phyloP scores from a whole-genome alignment of 2,329 filamentous ascomycete species.

The Penicillium digitatum region DNA sequence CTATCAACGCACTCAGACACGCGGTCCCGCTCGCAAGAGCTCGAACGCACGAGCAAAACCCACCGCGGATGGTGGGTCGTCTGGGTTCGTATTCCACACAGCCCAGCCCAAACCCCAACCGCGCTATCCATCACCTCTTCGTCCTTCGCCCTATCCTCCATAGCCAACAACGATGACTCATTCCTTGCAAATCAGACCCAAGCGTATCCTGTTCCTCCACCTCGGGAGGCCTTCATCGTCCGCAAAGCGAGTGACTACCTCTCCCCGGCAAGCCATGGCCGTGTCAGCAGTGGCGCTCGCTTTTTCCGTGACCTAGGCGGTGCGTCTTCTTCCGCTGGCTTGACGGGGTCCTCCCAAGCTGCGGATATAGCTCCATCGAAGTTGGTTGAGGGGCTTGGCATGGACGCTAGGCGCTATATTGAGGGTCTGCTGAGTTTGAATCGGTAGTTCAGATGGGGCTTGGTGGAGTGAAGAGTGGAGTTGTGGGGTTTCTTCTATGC shows the following conservation, averaged over 20 bases:
- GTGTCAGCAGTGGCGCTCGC: slow-evolving; percentile 31
- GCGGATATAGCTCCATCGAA: slow-evolving; percentile 35
- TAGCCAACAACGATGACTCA: slow-evolving; percentile 1
- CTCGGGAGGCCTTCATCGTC: slow-evolving; percentile 46
- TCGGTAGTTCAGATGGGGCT: slow-evolving; percentile 25
- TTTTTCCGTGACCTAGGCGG: slow-evolving; percentile 43
- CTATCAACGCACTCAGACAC: slow-evolving; percentile 55
- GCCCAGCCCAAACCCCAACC: slow-evolving; percentile 4
- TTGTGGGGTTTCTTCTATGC: not conserved
- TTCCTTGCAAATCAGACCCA: not conserved
- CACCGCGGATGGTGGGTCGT: slow-evolving; percentile 64
- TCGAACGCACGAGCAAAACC: slow-evolving; percentile 61
- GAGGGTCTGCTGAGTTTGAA: slow-evolving; percentile 46
- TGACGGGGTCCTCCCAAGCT: slow-evolving; percentile 20
- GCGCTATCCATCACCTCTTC: slow-evolving; percentile 14
- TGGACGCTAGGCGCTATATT: slow-evolving; percentile 47
- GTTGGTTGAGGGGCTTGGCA: slow-evolving; percentile 44
- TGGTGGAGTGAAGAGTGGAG: not conserved
- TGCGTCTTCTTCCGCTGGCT: slow-evolving; percentile 26
- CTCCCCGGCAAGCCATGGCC: slow-evolving; percentile 30
- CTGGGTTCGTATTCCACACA: slow-evolving; percentile 54
- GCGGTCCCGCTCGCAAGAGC: slow-evolving; percentile 45
- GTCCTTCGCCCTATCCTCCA: slow-evolving; percentile 13
- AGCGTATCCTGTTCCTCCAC: not conserved
- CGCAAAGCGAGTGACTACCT: slow-evolving; percentile 44